A percentile compares a stretch with the other conserved stretches of the same genome.
phyloP scores from a whole-genome alignment of 139 green algal genomes.

The Chlamydomonas schloesseri region DNA sequence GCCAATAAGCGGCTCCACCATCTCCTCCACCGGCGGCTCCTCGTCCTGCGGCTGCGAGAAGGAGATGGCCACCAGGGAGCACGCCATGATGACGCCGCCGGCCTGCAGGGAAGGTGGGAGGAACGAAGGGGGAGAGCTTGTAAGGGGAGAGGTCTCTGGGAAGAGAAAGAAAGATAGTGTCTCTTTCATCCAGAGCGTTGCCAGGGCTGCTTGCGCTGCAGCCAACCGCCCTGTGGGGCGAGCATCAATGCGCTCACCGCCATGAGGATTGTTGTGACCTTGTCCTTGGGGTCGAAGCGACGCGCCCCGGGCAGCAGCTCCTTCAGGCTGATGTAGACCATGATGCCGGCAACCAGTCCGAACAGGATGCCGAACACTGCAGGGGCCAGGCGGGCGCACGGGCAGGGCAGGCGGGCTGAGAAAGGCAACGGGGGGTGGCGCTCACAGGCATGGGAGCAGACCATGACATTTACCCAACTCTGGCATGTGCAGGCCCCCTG shows the following conservation, averaged over 20 bases:
- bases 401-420: too few relatives aligned
- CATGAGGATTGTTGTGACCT: neutral
- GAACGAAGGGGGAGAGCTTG: too few relatives aligned
- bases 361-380: constrained; percentile 62
- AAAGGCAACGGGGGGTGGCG: too few relatives aligned
- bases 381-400: neutral
- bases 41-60: neutral
- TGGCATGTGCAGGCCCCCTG: too few relatives aligned
- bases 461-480: too few relatives aligned
- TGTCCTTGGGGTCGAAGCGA: constrained; percentile 79
- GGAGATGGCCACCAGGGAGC: constrained; percentile 3
- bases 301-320: constrained; percentile 85
- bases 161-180: too few relatives aligned
- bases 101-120: neutral
- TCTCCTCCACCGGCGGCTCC: neutral
- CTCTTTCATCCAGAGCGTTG: too few relatives aligned
- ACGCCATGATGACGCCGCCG: constrained; percentile 13
- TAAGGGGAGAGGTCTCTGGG: too few relatives aligned
- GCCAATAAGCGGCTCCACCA: neutral
- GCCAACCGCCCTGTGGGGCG: too few relatives aligned
- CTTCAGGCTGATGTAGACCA: constrained; percentile 80
- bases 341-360: constrained; percentile 79
- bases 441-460: too few relatives aligned
- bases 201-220: too few relatives aligned
- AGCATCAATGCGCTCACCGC: too few relatives aligned